phyloP scores from a whole-genome alignment of 208 protist genomes.

The Phytomonas francai region DNA sequence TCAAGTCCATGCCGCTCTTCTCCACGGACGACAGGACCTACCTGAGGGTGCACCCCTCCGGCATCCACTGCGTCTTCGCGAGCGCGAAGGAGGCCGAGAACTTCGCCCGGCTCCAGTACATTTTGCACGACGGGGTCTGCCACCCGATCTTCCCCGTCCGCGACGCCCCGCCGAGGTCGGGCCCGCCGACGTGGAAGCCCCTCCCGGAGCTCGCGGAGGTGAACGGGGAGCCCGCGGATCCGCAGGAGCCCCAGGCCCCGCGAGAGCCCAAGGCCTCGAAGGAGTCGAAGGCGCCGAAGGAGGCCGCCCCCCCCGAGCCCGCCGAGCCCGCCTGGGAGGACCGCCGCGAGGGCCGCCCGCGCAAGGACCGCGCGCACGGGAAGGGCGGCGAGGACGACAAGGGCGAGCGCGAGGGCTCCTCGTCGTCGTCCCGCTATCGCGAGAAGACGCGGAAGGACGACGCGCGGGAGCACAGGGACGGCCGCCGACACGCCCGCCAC shows the following conservation, averaged over 20 bases:
- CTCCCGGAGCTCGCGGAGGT: background rate
- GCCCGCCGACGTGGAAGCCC: background rate
- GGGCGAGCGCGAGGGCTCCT: background rate
- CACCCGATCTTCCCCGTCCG: conserved; percentile 20
- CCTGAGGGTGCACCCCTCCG: conserved; percentile 13
- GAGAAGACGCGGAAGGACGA: background rate
- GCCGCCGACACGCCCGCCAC: conserved; percentile 1
- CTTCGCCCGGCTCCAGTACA: conserved; percentile 26
- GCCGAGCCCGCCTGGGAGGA: background rate
- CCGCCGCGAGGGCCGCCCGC: background rate
- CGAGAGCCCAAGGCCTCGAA: conserved; percentile 2
- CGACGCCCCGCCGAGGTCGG: conserved; percentile 3
- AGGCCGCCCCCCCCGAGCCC: background rate
- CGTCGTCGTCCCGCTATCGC: background rate
- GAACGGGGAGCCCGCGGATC: background rate
- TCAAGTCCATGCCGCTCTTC: conserved; percentile 27
- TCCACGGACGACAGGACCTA: conserved; percentile 17
- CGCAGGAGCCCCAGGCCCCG: conserved; percentile 11
- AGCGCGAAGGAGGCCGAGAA: conserved; percentile 20
- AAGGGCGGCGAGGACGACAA: background rate
- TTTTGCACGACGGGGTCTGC: conserved; percentile 19
- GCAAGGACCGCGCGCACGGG: background rate
- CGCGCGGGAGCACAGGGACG: background rate
- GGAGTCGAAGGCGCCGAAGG: conserved; percentile 1
- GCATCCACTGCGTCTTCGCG: conserved; percentile 25